phyloP scores from a whole-genome alignment of 805 yeast genomes.

The Metschnikowia santaceciliae region DNA sequence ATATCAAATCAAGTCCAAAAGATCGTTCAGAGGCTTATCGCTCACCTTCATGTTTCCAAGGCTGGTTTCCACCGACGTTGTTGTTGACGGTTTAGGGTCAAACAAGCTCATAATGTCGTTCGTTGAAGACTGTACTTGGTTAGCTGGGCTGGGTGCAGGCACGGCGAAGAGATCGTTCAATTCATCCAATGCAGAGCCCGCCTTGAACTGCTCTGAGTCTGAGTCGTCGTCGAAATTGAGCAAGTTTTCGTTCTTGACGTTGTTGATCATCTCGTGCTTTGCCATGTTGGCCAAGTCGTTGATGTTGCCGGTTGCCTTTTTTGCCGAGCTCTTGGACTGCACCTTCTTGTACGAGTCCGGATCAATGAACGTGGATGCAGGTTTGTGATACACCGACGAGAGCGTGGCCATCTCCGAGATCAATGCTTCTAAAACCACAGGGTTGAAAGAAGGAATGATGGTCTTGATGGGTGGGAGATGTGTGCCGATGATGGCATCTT shows the following conservation, averaged over 20 bases:
- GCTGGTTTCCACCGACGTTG: slow-evolving; percentile 5
- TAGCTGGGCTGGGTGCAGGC: slow-evolving; percentile 22
- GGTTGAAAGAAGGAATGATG: slow-evolving; percentile 68
- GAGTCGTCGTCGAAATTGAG: slow-evolving; percentile 79
- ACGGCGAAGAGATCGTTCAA: slow-evolving; percentile 65
- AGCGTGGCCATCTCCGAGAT: slow-evolving; percentile 76
- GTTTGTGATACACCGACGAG: slow-evolving; percentile 86
- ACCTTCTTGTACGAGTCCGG: slow-evolving; percentile 23
- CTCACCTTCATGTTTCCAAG: slow-evolving; percentile 12
- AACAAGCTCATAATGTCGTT: slow-evolving; percentile 50
- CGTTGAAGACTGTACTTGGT: slow-evolving; percentile 16
- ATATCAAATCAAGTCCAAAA: slow-evolving; percentile 34
- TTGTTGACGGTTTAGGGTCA: slow-evolving; percentile 14
- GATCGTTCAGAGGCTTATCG: slow-evolving; percentile 22
- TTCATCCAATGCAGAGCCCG: slow-evolving; percentile 57
- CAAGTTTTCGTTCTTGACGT: slow-evolving; percentile 70
- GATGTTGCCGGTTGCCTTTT: slow-evolving; percentile 36
- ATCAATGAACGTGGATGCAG: slow-evolving; percentile 61
- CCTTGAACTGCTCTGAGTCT: slow-evolving; percentile 7
- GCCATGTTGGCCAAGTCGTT: slow-evolving; percentile 80
- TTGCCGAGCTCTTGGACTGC: slow-evolving; percentile 15
- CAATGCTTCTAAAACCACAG: slow-evolving; percentile 62
- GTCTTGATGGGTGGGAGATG: slow-evolving; percentile 69
- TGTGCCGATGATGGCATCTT: slow-evolving; percentile 53
- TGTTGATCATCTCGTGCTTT: slow-evolving; percentile 63